These are phyloP conservation scores for Globisporangium okanoganense DNA, from an alignment of 352 stramenopile genomes.

Conservation along the genomic window DNA sequence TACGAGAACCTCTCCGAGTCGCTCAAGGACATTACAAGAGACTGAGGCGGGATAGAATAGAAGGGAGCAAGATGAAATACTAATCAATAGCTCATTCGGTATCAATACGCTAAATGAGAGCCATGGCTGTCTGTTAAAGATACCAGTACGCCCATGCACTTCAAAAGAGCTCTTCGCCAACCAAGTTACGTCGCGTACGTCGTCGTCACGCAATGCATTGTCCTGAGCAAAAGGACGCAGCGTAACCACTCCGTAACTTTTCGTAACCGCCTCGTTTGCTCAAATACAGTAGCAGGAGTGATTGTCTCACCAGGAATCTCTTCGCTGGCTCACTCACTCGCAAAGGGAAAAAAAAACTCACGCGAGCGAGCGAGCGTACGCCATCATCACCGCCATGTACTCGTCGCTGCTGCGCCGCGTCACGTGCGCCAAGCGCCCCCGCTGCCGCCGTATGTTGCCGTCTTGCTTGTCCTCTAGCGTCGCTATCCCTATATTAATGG, in stretches of 20 bases:
- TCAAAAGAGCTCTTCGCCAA: too few species aligned
- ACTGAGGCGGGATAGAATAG: slow-evolving; percentile 2
- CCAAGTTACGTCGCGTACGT: too few species aligned
- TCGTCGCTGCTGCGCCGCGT: slow-evolving; percentile 17
- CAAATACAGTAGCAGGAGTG: too few species aligned
- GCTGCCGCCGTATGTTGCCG: slow-evolving; percentile 6
- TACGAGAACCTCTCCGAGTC: slow-evolving; percentile 77
- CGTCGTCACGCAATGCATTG: too few species aligned
- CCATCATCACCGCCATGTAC: slow-evolving; percentile 10
- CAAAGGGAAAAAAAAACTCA: background rate
- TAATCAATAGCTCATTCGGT: too few species aligned
- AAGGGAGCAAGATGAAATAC: too few species aligned
- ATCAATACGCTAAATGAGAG: too few species aligned
- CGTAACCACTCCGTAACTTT: background rate
- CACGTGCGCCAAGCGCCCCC: slow-evolving; percentile 4
- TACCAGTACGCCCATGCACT: too few species aligned
- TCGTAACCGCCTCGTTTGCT: background rate
- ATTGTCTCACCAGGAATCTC: slow-evolving; percentile 4
- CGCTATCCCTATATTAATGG: background rate
- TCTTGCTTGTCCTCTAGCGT: slow-evolving; percentile 4
- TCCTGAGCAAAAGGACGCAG: background rate
- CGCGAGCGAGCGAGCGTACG: background rate
- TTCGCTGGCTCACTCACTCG: slow-evolving; percentile 2
- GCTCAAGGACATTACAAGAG: slow-evolving; percentile 51
- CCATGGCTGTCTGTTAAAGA: too few species aligned